These are phyloP conservation scores for Mycena venus DNA, from an alignment of 768 basidiomycete species.

Conservation along the genomic window DNA sequence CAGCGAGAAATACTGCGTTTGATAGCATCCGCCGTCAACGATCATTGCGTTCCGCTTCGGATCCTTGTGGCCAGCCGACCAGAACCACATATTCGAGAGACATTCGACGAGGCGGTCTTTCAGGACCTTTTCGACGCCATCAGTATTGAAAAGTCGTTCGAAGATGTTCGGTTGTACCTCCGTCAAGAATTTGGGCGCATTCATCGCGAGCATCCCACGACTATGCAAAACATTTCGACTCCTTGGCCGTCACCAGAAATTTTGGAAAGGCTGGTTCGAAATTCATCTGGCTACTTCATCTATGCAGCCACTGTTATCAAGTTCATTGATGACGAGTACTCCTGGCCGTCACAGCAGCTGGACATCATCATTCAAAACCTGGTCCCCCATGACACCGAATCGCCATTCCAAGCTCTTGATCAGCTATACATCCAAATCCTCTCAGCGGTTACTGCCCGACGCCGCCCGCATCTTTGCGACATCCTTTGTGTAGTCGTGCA, in stretches of 20 bases:
- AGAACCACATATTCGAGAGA: neutral
- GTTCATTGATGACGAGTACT: no score
- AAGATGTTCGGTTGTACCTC: neutral
- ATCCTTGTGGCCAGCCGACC: neutral
- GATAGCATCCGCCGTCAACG: neutral
- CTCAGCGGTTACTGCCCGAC: neutral
- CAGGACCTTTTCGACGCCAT: neutral
- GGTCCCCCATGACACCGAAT: no score
- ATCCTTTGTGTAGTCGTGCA: neutral
- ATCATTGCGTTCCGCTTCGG: neutral
- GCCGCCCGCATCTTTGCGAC: neutral
- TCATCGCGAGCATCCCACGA: neutral
- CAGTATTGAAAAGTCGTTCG: no score
- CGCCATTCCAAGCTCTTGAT: neutral
- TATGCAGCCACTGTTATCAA: no score
- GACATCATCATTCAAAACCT: no score
- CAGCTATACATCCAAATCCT: neutral
- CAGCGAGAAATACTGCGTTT: no score
- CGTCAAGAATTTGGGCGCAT: neutral
- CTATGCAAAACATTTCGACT: neutral
- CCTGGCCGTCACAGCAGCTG: no score
- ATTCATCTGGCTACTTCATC: neutral
- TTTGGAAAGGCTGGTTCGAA: neutral
- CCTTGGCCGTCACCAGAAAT: neutral
- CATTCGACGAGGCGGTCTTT: neutral